phyloP scores from a whole-genome alignment of 1,284 basidiomycete species.

The Pterulicium gracile region DNA sequence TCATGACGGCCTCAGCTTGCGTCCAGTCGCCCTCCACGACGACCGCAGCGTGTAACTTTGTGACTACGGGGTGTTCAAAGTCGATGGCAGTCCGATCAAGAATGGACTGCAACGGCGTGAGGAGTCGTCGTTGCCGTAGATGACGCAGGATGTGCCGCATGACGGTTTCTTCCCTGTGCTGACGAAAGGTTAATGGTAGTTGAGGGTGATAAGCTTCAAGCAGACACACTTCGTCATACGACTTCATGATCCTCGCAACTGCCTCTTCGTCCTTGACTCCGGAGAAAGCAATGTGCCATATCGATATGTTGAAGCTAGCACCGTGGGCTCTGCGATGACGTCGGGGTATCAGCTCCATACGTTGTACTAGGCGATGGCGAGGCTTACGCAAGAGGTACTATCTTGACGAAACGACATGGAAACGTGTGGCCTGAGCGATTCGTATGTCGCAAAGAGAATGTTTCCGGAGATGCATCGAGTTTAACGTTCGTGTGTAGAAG shows the following conservation, averaged over 20 bases:
- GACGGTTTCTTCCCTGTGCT: conserved; percentile 58
- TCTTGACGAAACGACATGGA: conserved; percentile 59
- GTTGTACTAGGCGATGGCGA: not conserved
- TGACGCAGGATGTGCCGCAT: conserved; percentile 70
- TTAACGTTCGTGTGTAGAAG: conserved; percentile 50
- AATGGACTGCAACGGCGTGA: conserved; percentile 56
- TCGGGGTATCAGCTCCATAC: conserved; percentile 5
- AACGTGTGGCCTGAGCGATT: conserved; percentile 45
- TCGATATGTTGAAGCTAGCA: conserved; percentile 63
- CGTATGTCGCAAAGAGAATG: conserved; percentile 43
- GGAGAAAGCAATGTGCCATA: conserved; percentile 58
- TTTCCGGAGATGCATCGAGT: conserved; percentile 54
- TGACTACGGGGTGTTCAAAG: conserved; percentile 65
- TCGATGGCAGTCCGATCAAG: conserved; percentile 43
- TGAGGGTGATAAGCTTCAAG: not conserved
- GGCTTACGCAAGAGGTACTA: conserved; percentile 60
- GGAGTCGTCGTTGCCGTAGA: conserved; percentile 63
- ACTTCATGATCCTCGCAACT: conserved; percentile 38
- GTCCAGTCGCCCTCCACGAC: conserved; percentile 61
- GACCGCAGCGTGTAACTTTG: conserved; percentile 51
- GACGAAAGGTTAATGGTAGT: conserved; percentile 9
- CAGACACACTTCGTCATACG: conserved; percentile 49
- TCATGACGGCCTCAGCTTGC: conserved; percentile 43
- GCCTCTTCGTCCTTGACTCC: conserved; percentile 45
- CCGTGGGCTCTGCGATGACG: conserved; percentile 42